phyloP scores from a whole-genome alignment of 805 yeast genomes.

The Lachancea lanzarotensis region DNA sequence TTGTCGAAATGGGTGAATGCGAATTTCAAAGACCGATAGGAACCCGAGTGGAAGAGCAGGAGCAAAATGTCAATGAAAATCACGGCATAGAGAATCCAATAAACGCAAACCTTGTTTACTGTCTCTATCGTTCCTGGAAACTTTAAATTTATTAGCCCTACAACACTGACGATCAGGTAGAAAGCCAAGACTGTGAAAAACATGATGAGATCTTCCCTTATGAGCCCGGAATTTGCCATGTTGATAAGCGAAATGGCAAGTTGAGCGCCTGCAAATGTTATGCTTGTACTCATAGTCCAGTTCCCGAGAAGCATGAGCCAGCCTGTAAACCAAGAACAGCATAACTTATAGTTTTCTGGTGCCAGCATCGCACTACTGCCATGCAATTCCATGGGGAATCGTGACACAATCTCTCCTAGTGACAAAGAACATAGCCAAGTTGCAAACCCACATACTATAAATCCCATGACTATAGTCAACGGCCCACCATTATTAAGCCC shows the following conservation, averaged over 20 bases:
- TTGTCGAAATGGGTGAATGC: constrained; percentile 66
- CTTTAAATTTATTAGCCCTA: constrained; percentile 57
- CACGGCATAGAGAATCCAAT: constrained; percentile 70
- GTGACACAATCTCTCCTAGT: constrained; percentile 69
- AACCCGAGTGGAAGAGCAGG: constrained; percentile 46
- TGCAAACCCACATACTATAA: constrained; percentile 58
- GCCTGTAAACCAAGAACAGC: constrained; percentile 72
- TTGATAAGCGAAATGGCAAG: constrained; percentile 63
- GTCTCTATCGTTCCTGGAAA: constrained; percentile 54
- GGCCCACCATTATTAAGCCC: constrained; percentile 73
- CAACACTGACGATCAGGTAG: constrained; percentile 47
- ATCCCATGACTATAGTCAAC: constrained; percentile 69
- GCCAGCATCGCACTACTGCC: constrained; percentile 71
- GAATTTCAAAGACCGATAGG: constrained; percentile 51
- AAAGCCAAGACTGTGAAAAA: constrained; percentile 50
- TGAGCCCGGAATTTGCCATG: constrained; percentile 48
- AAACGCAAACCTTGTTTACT: constrained; percentile 62
- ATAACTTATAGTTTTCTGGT: constrained; percentile 46
- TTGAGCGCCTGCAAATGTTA: constrained; percentile 71
- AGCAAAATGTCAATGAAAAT: constrained; percentile 58
- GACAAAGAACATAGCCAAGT: constrained; percentile 62
- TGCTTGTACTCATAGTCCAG: constrained; percentile 70
- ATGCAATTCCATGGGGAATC: constrained; percentile 71
- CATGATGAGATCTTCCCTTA: constrained; percentile 44
- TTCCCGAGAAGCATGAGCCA: constrained; percentile 70